Conservation (phyloP, 345 rosid genomes). For the Populus simonii region DNA sequence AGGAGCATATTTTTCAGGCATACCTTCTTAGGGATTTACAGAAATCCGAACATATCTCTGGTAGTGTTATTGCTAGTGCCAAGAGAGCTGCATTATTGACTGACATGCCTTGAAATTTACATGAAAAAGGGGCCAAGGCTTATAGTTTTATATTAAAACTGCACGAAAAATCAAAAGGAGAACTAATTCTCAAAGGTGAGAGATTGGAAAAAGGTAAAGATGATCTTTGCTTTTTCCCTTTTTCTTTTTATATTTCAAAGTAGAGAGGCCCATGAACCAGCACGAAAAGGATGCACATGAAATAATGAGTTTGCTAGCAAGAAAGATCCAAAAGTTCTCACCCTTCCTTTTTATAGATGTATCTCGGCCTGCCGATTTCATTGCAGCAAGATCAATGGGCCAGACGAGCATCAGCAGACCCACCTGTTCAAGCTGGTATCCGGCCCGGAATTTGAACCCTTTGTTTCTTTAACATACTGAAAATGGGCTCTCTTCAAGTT, state of each 20-base stretch:
- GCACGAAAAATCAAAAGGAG: slow-evolving; percentile 58
- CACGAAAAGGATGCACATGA: slow-evolving; percentile 14
- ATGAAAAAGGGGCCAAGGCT: slow-evolving; percentile 10
- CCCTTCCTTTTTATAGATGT: slow-evolving; percentile 13
- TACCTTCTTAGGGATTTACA: slow-evolving; percentile 47
- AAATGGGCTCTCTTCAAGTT: background rate
- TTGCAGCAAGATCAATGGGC: slow-evolving; percentile 14
- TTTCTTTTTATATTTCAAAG: slow-evolving; percentile 17
- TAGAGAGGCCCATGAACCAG: slow-evolving; percentile 18
- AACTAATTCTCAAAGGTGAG: slow-evolving; percentile 36
- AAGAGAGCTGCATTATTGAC: slow-evolving; percentile 23
- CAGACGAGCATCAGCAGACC: background rate
- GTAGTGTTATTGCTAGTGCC: background rate
- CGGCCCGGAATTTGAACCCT: background rate
- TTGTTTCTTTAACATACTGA: background rate
- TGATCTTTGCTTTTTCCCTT: slow-evolving; percentile 21
- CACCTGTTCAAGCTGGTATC: background rate
- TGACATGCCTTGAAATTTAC: slow-evolving; percentile 46
- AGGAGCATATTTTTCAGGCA: slow-evolving; percentile 41
- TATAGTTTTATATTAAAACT: slow-evolving; percentile 14
- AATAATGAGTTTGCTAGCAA: slow-evolving; percentile 15
- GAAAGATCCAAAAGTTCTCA: slow-evolving; percentile 16
- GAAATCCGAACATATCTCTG: slow-evolving; percentile 27
- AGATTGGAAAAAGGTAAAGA: slow-evolving; percentile 35
- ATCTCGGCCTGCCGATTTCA: slow-evolving; percentile 32